Conservation (phyloP, 306 rosid genomes). For the Ormosia emarginata region DNA sequence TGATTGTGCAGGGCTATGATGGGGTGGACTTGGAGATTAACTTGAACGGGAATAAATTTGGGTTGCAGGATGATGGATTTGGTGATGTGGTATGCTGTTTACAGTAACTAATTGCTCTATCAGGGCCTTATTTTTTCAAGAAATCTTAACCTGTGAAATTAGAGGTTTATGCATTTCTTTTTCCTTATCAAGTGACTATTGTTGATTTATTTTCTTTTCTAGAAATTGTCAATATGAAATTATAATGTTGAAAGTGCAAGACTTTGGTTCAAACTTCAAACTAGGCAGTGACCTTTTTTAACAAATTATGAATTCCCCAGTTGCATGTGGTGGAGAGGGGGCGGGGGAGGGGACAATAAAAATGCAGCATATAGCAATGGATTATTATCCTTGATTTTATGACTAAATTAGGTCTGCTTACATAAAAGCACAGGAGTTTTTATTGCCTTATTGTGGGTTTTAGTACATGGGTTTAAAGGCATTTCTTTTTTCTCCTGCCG, state of each 20-base stretch:
- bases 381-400: background rate
- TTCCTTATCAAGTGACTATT: background rate
- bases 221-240: background rate
- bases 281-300: background rate
- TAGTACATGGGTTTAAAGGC: background rate
- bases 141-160: background rate
- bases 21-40: conserved; percentile 81
- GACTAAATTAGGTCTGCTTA: background rate
- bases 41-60: conserved; percentile 48
- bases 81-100: conserved; percentile 48
- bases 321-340: no score
- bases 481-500: background rate
- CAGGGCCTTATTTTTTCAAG: background rate
- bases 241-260: conserved; percentile 7
- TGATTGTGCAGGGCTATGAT: conserved; percentile 57
- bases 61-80: conserved; percentile 52
- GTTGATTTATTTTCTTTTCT: background rate
- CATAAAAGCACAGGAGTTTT: background rate
- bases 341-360: background rate
- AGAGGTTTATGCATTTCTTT: background rate
- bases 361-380: no score
- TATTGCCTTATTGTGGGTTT: background rate
- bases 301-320: no score
- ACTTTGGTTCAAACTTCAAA: background rate
- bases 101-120: background rate